Conservation (phyloP, 805 yeast species). For the Yamadazyma kitorensis region DNA sequence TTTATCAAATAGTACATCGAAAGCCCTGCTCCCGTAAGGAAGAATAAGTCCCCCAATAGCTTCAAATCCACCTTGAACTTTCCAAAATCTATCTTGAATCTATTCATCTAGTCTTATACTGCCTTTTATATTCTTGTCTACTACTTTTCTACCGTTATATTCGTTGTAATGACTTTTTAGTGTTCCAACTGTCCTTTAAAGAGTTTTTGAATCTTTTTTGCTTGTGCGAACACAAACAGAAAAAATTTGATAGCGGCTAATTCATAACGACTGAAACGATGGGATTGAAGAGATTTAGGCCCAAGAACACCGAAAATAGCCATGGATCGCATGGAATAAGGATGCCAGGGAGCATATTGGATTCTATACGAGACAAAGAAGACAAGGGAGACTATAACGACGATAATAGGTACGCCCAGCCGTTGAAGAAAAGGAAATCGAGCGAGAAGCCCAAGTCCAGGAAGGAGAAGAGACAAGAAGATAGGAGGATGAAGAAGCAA, state of each 20-base stretch:
- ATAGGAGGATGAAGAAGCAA: slow-evolving; percentile 30
- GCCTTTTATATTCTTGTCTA: neutral
- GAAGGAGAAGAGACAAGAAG: slow-evolving; percentile 36
- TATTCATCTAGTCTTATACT: slow-evolving; percentile 22
- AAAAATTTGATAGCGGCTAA: too few relatives aligned
- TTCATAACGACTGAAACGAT: too few relatives aligned
- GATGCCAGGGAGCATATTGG: slow-evolving; percentile 53
- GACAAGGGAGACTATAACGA: slow-evolving; percentile 43
- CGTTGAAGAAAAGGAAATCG: slow-evolving; percentile 6
- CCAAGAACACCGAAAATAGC: too few relatives aligned
- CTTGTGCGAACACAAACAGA: too few relatives aligned
- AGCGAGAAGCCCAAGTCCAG: slow-evolving; percentile 20
- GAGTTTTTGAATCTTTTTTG: too few relatives aligned
- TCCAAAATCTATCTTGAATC: slow-evolving; percentile 33
- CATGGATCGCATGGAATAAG: slow-evolving; percentile 43
- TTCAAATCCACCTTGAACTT: slow-evolving; percentile 38
- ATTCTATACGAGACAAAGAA: slow-evolving; percentile 43
- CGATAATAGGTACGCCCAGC: slow-evolving; percentile 3
- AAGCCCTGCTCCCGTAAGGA: slow-evolving; percentile 58
- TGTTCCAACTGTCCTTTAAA: too few relatives aligned
- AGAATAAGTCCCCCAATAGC: slow-evolving; percentile 39
- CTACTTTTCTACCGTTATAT: too few relatives aligned
- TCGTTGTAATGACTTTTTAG: too few relatives aligned
- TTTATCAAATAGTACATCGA: slow-evolving; percentile 64
- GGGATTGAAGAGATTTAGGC: too few relatives aligned